Evolutionary conservation across 176 grass and related monocot genomes (phyloP).

Genomic region (Musa acuminata): DNA sequence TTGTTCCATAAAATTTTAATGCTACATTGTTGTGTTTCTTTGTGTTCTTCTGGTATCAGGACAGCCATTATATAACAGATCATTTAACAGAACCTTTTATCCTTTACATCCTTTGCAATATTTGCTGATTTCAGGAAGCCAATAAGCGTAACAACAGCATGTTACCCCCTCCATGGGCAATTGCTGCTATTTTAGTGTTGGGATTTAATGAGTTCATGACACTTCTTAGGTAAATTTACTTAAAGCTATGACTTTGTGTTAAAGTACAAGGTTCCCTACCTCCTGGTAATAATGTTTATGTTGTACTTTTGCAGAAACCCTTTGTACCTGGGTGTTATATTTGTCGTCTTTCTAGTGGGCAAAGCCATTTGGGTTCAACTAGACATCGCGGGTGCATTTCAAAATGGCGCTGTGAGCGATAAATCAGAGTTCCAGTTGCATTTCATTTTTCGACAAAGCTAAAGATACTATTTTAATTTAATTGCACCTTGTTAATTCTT

Average conservation of each 20-base stretch:
- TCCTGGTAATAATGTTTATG: constrained; percentile 11
- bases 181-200: constrained; percentile 75
- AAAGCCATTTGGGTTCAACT: constrained; percentile 94
- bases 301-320: constrained; percentile 56
- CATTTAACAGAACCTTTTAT: not conserved
- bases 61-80: not conserved
- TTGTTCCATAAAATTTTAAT: not conserved
- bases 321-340: constrained; percentile 60
- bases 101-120: not conserved
- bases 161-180: constrained; percentile 95
- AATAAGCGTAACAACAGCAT: constrained; percentile 95
- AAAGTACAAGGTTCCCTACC: constrained; percentile 5
- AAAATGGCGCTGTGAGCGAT: constrained; percentile 81
- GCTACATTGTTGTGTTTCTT: not conserved
- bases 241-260: constrained; percentile 3
- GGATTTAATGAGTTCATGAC: constrained; percentile 99
- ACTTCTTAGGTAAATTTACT: constrained; percentile 58
- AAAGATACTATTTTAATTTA: constrained; percentile 16
- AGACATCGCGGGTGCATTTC: constrained; percentile 69
- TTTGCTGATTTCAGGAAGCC: constrained; percentile 59
- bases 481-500: constrained; percentile 2
- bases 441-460: constrained; percentile 26
- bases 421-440: constrained; percentile 16
- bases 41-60: not conserved
- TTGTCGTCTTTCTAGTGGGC: constrained; percentile 71